phyloP scores from a whole-genome alignment of 2,329 filamentous ascomycete genomes.

The Scedosporium aurantiacum region DNA sequence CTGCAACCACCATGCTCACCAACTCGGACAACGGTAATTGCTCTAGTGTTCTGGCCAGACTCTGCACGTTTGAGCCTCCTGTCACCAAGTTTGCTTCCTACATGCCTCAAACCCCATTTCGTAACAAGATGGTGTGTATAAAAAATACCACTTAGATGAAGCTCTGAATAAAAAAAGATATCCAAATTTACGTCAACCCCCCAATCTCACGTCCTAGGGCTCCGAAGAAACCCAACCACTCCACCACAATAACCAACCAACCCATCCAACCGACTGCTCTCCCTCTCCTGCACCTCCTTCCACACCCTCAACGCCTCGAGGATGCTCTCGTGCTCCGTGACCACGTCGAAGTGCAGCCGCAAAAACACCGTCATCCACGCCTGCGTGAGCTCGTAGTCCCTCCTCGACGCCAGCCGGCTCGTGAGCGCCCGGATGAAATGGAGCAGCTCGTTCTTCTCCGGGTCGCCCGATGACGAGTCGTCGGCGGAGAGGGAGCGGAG shows the following conservation, averaged over 20 bases:
- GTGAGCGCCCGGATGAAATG: conserved; percentile 77
- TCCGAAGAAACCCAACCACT: conserved; percentile 71
- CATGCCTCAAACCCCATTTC: no score
- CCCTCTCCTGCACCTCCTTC: conserved; percentile 60
- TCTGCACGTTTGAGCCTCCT: no score
- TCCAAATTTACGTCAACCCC: not conserved
- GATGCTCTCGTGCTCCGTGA: conserved; percentile 40
- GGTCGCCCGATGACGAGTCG: conserved; percentile 20
- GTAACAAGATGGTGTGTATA: no score
- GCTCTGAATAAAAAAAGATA: no score
- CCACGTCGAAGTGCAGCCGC: conserved; percentile 56
- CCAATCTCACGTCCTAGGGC: conserved; percentile 34
- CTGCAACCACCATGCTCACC: no score
- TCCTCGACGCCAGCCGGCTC: conserved; percentile 51
- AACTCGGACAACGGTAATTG: no score
- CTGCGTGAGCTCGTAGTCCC: conserved; percentile 88
- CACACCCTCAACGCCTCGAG: conserved; percentile 54
- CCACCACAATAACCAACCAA: conserved; percentile 82
- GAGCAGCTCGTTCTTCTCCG: conserved; percentile 57
- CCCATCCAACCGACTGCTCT: conserved; percentile 58
- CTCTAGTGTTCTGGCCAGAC: no score
- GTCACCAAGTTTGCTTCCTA: no score
- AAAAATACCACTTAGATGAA: no score
- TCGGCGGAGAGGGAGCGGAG: conserved; percentile 63
- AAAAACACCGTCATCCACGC: conserved; percentile 97